Base-by-base conservation (phyloP, 345 rosid genomes). In the Gossypium bickii region DNA sequence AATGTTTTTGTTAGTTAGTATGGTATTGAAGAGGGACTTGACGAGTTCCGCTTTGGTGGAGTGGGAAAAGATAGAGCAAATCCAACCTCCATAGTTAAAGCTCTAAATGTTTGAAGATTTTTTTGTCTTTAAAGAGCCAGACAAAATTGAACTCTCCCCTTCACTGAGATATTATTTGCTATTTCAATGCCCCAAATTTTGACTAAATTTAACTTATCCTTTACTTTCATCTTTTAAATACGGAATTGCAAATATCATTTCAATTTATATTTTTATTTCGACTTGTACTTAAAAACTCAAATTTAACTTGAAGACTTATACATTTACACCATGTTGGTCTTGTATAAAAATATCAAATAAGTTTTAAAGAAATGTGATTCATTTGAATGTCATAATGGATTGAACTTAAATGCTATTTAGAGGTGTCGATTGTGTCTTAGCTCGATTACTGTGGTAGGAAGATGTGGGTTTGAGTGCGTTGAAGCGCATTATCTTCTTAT, bases 11-110 rank as follows among this genome's bases (percentile, higher is more conserved):
- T 16, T 9, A 9, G 58, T 6, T 11, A 24, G 61, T 45, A 12
- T 22, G 64, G 24, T 15, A 53, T 78, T 51, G 1, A 67, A 1
- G 34, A 11, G 70, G 73, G 53, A 65, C 61, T 73, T 78, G 78
- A 56, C 49, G 24, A 44, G 2, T 27, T 61, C 13, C 29, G 34
- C 51, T 22, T 61, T 61, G 76, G 72, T 70, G 69, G 76, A 73
- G 41, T 67, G 79, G 82, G 29, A 12, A 44, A 74, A 67, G 80
- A 76, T 76, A 29, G 52, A 69, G 79, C 78, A 76, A 67, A 82
- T 80, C 83, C 43, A 71, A 70, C 70, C 60, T 52, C 80, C 83
- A 79, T 66, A 8, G 61, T 71, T 58, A 58, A 17, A 20, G 20
- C 20, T 20, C 20, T 20, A 20, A 12, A 68, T 67, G 70, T 66